A percentile compares a stretch with the other conserved stretches of the same genome.
phyloP scores from a whole-genome alignment of 2,329 filamentous ascomycete genomes.

The Chrysoporthe cubensis region DNA sequence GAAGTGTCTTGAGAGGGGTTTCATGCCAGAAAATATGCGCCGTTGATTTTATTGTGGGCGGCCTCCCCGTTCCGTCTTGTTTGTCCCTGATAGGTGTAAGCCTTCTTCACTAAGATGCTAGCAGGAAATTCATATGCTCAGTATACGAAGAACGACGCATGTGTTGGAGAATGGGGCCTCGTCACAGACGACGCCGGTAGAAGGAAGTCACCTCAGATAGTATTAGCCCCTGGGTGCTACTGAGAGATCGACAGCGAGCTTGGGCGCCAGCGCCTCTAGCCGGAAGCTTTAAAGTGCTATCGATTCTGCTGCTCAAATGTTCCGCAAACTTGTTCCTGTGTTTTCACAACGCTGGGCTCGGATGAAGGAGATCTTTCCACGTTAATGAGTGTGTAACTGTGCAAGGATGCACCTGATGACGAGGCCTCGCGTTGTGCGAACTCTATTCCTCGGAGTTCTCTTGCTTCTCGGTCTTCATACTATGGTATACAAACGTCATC shows the following conservation, averaged over 20 bases:
- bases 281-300: not conserved
- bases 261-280: not conserved
- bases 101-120: too few species aligned
- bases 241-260: not conserved
- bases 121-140: too few species aligned
- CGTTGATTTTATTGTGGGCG: too few species aligned
- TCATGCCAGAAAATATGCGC: too few species aligned
- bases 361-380: not conserved
- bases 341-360: not conserved
- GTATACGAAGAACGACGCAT: too few species aligned
- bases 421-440: not conserved
- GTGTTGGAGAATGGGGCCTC: too few species aligned
- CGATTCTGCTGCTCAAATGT: not conserved
- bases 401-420: not conserved
- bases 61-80: too few species aligned
- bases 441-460: not conserved
- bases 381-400: not conserved
- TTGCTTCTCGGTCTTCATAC: slow-evolving; percentile 4
- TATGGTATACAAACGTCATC: not conserved
- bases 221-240: not conserved
- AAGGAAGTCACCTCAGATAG: not conserved
- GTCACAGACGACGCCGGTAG: not conserved
- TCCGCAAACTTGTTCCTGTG: not conserved
- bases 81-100: too few species aligned
- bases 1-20: too few species aligned